Percentiles rank a stretch among this genome's conserved stretches.
Conservation (phyloP, 768 basidiomycete species). For the Filobasidium wieringae region DNA sequence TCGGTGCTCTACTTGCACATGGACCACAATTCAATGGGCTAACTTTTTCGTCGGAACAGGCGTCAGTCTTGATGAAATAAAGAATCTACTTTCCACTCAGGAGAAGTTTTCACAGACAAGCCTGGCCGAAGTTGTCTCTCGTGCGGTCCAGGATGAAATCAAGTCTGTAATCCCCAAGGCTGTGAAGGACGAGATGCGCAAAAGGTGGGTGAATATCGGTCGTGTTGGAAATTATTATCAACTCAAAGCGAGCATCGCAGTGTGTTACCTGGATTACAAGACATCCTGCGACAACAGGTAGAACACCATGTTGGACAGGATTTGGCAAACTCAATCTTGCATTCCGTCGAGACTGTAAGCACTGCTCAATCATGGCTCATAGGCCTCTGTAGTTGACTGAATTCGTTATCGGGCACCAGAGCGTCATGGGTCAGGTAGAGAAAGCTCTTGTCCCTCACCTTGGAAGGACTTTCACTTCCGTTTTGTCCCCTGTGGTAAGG, state of each 20-base stretch:
- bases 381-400: no score
- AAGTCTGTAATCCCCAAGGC: background rate
- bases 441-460: slow-evolving; percentile 7
- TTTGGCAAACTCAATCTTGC: background rate
- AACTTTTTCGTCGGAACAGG: no score
- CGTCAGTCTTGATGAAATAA: no score
- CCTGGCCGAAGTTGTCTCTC: background rate
- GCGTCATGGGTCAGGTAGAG: slow-evolving; percentile 10
- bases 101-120: no score
- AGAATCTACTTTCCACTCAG: no score
- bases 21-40: no score
- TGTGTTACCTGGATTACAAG: background rate
- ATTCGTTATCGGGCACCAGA: slow-evolving; percentile 3
- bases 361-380: no score
- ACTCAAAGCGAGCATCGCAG: background rate
- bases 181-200: background rate
- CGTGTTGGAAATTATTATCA: background rate
- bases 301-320: background rate
- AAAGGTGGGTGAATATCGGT: background rate
- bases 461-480: slow-evolving; percentile 7
- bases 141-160: background rate
- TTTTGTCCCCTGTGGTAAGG: slow-evolving; percentile 2
- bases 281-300: background rate
- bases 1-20: no score
- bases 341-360: background rate